phyloP scores from a whole-genome alignment of 371 early-diverging fungal species.

The Capillidium rhysosporum region DNA sequence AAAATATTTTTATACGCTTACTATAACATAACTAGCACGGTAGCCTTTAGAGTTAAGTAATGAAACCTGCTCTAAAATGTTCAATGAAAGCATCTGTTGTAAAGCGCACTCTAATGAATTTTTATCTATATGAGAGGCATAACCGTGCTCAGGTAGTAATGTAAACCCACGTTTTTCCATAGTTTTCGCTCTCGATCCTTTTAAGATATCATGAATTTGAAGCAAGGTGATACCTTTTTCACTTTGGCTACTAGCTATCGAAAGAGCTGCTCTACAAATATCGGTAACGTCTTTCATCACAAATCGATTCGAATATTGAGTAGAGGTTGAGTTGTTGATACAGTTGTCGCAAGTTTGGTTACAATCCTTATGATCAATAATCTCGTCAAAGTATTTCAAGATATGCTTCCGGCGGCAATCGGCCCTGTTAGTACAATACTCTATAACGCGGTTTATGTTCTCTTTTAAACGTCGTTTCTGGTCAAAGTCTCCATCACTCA shows the following conservation, averaged over 20 bases:
- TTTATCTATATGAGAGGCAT: slow-evolving; percentile 28
- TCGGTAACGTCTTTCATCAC: slow-evolving; percentile 15
- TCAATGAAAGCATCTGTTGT: slow-evolving; percentile 31
- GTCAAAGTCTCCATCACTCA: slow-evolving; percentile 59
- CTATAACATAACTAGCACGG: no score
- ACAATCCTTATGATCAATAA: slow-evolving; percentile 49
- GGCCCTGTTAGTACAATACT: slow-evolving; percentile 82
- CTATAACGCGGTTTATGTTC: slow-evolving; percentile 76
- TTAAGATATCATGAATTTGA: slow-evolving; percentile 58
- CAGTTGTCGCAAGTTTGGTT: slow-evolving; percentile 92
- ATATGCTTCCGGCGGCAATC: slow-evolving; percentile 91
- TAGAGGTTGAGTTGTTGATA: not conserved
- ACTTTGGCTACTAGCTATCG: slow-evolving; percentile 10
- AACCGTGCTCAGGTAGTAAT: slow-evolving; percentile 29
- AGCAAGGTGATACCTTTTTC: slow-evolving; percentile 39
- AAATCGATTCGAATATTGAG: no score
- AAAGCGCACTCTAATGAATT: slow-evolving; percentile 44
- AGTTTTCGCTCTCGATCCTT: slow-evolving; percentile 40
- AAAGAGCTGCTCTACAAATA: slow-evolving; percentile 28
- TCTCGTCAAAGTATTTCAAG: slow-evolving; percentile 90
- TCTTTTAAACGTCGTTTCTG: slow-evolving; percentile 73
- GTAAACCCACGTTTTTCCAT: slow-evolving; percentile 27
- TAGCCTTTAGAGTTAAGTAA: no score
- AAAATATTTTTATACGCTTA: no score
- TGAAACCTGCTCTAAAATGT: slow-evolving; percentile 28